phyloP scores from a whole-genome alignment of 1,284 basidiomycete species.

The Wolfiporia cocos region DNA sequence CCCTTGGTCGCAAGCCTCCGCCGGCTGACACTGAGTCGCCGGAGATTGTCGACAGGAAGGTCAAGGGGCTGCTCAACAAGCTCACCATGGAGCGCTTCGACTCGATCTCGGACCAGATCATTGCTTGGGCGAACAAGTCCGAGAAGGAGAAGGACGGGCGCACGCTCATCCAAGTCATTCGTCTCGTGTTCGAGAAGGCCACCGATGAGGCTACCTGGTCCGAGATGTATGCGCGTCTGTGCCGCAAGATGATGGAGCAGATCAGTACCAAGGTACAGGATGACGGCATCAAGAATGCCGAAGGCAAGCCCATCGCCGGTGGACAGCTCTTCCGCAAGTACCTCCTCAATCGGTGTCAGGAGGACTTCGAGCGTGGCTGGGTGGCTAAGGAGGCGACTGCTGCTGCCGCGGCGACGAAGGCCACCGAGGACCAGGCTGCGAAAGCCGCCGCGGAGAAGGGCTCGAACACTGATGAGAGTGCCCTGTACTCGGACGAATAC shows the following conservation, averaged over 20 bases:
- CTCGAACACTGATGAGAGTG: slow-evolving; percentile 47
- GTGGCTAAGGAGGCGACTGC: slow-evolving; percentile 45
- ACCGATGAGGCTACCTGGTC: slow-evolving; percentile 87
- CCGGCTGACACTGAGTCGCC: slow-evolving; percentile 61
- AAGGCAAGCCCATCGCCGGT: slow-evolving; percentile 84
- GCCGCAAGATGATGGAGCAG: slow-evolving; percentile 71
- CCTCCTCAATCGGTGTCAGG: slow-evolving; percentile 63
- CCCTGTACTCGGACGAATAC: slow-evolving; percentile 92
- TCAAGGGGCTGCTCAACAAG: slow-evolving; percentile 93
- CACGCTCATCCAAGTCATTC: slow-evolving; percentile 93
- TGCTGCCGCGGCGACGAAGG: slow-evolving; percentile 24
- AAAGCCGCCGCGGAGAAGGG: slow-evolving; percentile 57
- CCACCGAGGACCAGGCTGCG: slow-evolving; percentile 48
- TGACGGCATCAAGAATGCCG: slow-evolving; percentile 70
- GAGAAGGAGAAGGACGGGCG: slow-evolving; percentile 90
- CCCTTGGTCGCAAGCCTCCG: slow-evolving; percentile 28
- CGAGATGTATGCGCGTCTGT: slow-evolving; percentile 95
- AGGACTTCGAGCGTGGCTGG: slow-evolving; percentile 88
- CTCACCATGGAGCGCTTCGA: slow-evolving; percentile 97
- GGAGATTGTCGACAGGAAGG: slow-evolving; percentile 88
- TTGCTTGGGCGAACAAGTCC: slow-evolving; percentile 89
- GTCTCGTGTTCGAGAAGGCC: slow-evolving; percentile 95
- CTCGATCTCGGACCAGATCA: slow-evolving; percentile 56
- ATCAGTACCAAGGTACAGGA: slow-evolving; percentile 87
- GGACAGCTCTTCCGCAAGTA: slow-evolving; percentile 84